Evolutionary conservation across 805 yeast genomes (phyloP).

Genomic region (Lipomyces sp.): DNA sequence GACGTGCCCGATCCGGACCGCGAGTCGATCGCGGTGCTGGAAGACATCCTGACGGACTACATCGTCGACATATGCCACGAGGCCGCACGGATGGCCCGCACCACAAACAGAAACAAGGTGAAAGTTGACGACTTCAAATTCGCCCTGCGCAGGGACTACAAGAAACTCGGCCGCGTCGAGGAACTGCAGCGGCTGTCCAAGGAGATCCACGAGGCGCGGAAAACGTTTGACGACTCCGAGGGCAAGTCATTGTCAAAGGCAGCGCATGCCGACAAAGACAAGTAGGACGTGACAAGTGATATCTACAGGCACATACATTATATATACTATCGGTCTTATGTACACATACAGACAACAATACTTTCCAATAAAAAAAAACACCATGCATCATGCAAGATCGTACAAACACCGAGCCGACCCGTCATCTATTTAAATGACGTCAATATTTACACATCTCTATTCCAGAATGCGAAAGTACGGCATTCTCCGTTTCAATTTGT

Average conservation of each 20-base stretch:
- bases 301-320: background rate
- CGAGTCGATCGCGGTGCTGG: slow-evolving; percentile 63
- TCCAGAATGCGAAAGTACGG: slow-evolving; percentile 5
- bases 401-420: background rate
- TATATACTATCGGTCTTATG: background rate
- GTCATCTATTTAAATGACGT: background rate
- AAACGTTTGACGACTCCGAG: slow-evolving; percentile 63
- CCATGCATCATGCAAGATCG: background rate
- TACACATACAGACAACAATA: slow-evolving; percentile 1
- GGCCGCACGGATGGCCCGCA: slow-evolving; percentile 50
- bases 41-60: slow-evolving; percentile 64
- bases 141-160: slow-evolving; percentile 62
- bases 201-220: slow-evolving; percentile 62
- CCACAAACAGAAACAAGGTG: slow-evolving; percentile 56
- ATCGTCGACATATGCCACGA: slow-evolving; percentile 59
- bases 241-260: slow-evolving; percentile 38
- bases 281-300: background rate
- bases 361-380: background rate
- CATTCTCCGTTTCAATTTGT: background rate
- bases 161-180: slow-evolving; percentile 65
- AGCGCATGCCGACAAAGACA: background rate
- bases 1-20: slow-evolving; percentile 65
- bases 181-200: slow-evolving; percentile 59
- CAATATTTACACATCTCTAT: background rate
- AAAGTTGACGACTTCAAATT: slow-evolving; percentile 71